phyloP scores from a whole-genome alignment of 2,329 filamentous ascomycete genomes.

The Verticillium klebahnii region DNA sequence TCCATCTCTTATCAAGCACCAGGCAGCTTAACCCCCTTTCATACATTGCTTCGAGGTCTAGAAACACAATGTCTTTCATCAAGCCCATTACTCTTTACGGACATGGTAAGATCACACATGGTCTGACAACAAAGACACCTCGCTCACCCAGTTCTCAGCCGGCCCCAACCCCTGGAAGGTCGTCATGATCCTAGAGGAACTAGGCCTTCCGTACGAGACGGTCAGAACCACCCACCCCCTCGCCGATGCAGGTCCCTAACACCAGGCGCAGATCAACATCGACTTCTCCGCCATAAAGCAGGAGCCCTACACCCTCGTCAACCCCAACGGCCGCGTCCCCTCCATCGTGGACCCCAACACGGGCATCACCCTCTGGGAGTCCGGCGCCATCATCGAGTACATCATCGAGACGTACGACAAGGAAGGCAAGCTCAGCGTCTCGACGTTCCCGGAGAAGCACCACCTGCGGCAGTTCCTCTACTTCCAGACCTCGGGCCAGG shows the following conservation, averaged over 20 bases:
- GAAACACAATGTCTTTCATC: background rate
- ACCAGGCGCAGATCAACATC: conserved; percentile 7
- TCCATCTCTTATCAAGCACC: too few relatives aligned
- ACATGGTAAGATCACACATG: background rate
- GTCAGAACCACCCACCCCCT: background rate
- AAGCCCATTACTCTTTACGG: background rate
- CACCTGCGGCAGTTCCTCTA: conserved; percentile 5
- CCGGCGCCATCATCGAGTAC: conserved; percentile 25
- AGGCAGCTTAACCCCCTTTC: too few relatives aligned
- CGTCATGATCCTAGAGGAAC: conserved; percentile 29
- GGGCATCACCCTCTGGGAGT: conserved; percentile 23
- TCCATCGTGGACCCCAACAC: conserved; percentile 29
- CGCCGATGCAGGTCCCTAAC: background rate
- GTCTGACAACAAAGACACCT: background rate
- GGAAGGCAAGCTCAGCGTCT: conserved; percentile 19
- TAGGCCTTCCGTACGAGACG: conserved; percentile 27
- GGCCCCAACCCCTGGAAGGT: conserved; percentile 27
- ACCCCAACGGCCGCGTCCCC: conserved; percentile 29
- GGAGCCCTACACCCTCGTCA: conserved; percentile 20
- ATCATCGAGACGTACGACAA: conserved; percentile 23
- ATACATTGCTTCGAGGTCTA: too few relatives aligned
- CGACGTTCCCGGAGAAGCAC: conserved; percentile 21
- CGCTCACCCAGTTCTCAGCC: background rate
- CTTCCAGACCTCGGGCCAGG: conserved; percentile 16
- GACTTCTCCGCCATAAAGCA: conserved; percentile 18